These are phyloP conservation scores for Lactifluus volemus DNA, from an alignment of 768 basidiomycete genomes.

Conservation along the genomic window DNA sequence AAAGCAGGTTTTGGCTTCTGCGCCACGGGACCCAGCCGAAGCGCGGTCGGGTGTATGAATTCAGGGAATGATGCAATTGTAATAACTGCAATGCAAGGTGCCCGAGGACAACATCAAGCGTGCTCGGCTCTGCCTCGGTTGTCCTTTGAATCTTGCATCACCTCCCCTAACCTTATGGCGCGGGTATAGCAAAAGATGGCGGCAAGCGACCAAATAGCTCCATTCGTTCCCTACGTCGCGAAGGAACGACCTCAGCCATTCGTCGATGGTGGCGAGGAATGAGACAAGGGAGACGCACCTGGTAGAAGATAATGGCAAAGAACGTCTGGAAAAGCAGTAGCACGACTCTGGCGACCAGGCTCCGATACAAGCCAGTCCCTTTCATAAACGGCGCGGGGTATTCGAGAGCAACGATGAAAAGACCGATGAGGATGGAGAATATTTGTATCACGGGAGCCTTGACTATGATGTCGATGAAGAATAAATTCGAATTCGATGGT, in stretches of 20 bases:
- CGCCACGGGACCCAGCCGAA: constrained; percentile 8
- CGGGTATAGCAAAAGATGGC: constrained; percentile 59
- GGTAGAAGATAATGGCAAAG: constrained; percentile 63
- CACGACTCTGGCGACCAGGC: constrained; percentile 51
- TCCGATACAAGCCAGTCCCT: constrained; percentile 52
- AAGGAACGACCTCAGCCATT: not conserved
- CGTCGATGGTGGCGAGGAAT: no score
- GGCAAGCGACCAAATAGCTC: constrained; percentile 70
- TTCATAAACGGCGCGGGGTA: constrained; percentile 56
- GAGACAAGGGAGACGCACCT: constrained; percentile 37
- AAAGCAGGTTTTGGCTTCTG: not conserved
- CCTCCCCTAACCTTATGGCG: constrained; percentile 60
- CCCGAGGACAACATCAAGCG: constrained; percentile 34
- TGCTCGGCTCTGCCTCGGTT: constrained; percentile 50
- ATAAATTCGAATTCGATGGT: constrained; percentile 24
- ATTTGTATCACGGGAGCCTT: constrained; percentile 69
- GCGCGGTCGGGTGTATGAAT: not conserved
- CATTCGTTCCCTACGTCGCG: constrained; percentile 66
- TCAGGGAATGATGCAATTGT: constrained; percentile 1
- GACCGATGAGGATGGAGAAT: constrained; percentile 50
- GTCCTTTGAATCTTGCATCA: constrained; percentile 53
- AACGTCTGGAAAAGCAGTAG: constrained; percentile 56
- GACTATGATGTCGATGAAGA: constrained; percentile 72
- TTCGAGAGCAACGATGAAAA: constrained; percentile 59
- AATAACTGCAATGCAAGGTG: constrained; percentile 13